phyloP scores from a whole-genome alignment of 495 filamentous ascomycete genomes.

The Trichoderma reesei region DNA sequence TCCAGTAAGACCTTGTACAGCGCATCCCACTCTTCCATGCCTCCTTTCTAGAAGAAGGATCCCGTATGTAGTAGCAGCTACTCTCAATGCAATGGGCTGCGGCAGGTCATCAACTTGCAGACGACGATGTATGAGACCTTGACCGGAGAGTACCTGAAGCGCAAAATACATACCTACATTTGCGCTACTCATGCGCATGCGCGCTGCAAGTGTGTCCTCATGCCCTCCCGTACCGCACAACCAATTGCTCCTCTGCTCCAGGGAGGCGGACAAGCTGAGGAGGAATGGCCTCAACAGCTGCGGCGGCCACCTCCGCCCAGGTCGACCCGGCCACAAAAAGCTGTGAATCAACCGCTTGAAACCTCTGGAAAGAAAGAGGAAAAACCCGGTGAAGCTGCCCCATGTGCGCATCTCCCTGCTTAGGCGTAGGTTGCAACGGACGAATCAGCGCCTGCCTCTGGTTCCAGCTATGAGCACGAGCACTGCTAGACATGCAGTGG shows the following conservation, averaged over 20 bases:
- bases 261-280: neutral
- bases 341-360: neutral
- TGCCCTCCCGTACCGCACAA: neutral
- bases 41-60: conserved; percentile 6
- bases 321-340: neutral
- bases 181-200: conserved; percentile 6
- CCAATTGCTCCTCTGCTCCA: neutral
- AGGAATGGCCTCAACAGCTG: neutral
- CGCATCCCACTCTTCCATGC: neutral
- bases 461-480: neutral
- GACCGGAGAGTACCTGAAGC: no score
- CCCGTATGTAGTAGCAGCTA: no score
- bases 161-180: neutral
- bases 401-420: neutral
- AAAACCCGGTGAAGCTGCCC: neutral
- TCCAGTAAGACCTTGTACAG: neutral
- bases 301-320: neutral
- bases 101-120: neutral
- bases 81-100: no score
- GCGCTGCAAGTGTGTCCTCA: neutral
- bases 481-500: neutral
- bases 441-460: neutral
- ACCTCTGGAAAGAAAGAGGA: neutral
- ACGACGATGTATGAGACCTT: neutral
- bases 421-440: neutral